Conservation (phyloP, 306 rosid species). For the Datisca glomerata region DNA sequence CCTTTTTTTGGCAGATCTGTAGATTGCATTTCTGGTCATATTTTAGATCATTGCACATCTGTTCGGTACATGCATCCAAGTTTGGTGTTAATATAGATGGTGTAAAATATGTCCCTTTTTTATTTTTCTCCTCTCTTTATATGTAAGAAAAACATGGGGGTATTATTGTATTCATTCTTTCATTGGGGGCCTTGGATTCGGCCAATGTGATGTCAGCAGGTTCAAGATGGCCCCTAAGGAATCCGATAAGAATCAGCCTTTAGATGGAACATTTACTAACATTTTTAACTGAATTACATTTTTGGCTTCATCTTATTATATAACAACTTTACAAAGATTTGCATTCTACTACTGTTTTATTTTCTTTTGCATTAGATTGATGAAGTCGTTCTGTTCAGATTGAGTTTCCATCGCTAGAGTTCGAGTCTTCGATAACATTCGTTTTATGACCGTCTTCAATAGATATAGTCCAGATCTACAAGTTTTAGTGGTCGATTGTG, state of each 20-base stretch:
- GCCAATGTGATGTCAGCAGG: slow-evolving; percentile 19
- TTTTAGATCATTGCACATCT: slow-evolving; percentile 10
- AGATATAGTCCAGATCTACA: too few species aligned
- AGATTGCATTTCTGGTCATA: slow-evolving; percentile 14
- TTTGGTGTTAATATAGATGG: slow-evolving; percentile 19
- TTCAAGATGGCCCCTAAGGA: slow-evolving; percentile 22
- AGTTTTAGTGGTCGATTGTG: too few species aligned
- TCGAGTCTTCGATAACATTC: too few species aligned
- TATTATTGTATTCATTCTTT: slow-evolving; percentile 36
- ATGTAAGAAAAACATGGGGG: slow-evolving; percentile 32
- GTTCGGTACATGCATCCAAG: slow-evolving; percentile 3
- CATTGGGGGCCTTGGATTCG: slow-evolving; percentile 25
- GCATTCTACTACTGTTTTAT: not conserved
- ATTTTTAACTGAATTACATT: slow-evolving; percentile 43
- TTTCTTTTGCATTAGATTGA: too few species aligned
- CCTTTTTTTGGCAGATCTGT: slow-evolving; percentile 12
- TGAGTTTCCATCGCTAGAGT: too few species aligned
- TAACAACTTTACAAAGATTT: not conserved
- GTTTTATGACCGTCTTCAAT: too few species aligned
- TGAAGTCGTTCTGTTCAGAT: too few species aligned
- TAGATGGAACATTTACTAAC: slow-evolving; percentile 27
- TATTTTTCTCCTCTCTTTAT: slow-evolving; percentile 12
- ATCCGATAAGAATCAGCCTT: slow-evolving; percentile 23
- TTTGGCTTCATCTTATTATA: slow-evolving; percentile 52
- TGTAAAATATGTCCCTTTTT: slow-evolving; percentile 40